phyloP scores from a whole-genome alignment of 1,139 yeast genomes.

The Zygosaccharomyces sapae region DNA sequence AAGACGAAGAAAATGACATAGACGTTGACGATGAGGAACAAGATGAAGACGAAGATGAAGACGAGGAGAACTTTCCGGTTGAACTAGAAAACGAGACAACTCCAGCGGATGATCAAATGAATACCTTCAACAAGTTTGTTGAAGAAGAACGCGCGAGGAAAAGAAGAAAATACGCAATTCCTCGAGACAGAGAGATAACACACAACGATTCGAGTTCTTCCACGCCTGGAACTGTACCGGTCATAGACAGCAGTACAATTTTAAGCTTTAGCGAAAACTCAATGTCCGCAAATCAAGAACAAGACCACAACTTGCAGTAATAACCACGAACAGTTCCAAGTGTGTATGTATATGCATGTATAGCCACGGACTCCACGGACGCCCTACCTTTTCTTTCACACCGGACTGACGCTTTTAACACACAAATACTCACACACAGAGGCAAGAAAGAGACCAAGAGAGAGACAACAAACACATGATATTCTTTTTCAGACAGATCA shows the following conservation, averaged over 20 bases:
- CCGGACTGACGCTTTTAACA: too few species aligned
- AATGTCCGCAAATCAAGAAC: conserved; percentile 28
- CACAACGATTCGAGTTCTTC: conserved; percentile 13
- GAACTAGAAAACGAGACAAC: not conserved
- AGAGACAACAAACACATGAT: too few species aligned
- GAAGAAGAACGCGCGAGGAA: conserved; percentile 22
- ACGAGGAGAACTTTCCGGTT: too few species aligned
- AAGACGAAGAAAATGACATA: too few species aligned
- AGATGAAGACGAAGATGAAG: not conserved
- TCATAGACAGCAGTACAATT: conserved; percentile 38
- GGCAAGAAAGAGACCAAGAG: too few species aligned
- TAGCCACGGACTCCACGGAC: too few species aligned
- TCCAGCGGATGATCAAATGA: conserved; percentile 20
- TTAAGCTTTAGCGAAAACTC: conserved; percentile 45
- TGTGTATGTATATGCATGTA: too few species aligned
- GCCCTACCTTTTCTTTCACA: too few species aligned
- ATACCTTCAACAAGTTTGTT: conserved; percentile 27
- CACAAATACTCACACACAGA: too few species aligned
- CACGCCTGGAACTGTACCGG: conserved; percentile 34
- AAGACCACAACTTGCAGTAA: conserved; percentile 3
- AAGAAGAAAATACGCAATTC: conserved; percentile 21
- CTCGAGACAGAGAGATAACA: conserved; percentile 5
- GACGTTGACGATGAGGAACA: too few species aligned
- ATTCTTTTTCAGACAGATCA: conserved; percentile 30
- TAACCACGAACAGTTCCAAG: too few species aligned